A percentile compares a stretch with the other conserved stretches of the same genome.
These are phyloP conservation scores for Ustilago bromivora DNA, from an alignment of 1,284 basidiomycete genomes.

Conservation along the genomic window DNA sequence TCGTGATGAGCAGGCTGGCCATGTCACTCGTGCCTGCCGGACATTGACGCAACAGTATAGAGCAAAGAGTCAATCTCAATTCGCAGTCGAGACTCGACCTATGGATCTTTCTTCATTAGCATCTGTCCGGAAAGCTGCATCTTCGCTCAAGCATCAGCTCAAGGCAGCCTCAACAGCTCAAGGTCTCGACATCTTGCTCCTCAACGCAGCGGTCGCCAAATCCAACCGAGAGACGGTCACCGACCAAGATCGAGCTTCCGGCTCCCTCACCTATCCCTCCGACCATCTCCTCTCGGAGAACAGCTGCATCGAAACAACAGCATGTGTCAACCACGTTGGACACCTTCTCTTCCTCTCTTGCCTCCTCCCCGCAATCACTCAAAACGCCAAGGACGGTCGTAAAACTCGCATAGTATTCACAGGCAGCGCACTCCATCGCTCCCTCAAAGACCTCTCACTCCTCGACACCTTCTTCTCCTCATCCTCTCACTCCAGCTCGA, in stretches of 20 bases:
- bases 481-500: conserved; percentile 8
- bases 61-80: background rate
- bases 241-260: conserved; percentile 22
- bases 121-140: conserved; percentile 44
- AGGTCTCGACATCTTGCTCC: conserved; percentile 39
- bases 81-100: conserved; percentile 16
- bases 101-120: conserved; percentile 43
- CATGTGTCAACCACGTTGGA: conserved; percentile 51
- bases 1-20: conserved; percentile 17
- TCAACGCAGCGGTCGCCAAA: conserved; percentile 54
- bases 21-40: conserved; percentile 11
- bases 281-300: conserved; percentile 31
- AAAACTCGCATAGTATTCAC: conserved; percentile 54
- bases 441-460: conserved; percentile 24
- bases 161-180: background rate
- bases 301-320: conserved; percentile 40
- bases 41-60: conserved; percentile 16
- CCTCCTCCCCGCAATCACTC: conserved; percentile 27
- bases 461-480: conserved; percentile 35
- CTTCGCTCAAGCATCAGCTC: conserved; percentile 22
- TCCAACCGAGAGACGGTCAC: conserved; percentile 15
- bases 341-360: conserved; percentile 48
- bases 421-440: conserved; percentile 45
- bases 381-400: conserved; percentile 28
- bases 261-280: conserved; percentile 4